Evolutionary conservation across 2,329 filamentous ascomycete species (phyloP).

Genomic region (Aspergillus sergii): DNA sequence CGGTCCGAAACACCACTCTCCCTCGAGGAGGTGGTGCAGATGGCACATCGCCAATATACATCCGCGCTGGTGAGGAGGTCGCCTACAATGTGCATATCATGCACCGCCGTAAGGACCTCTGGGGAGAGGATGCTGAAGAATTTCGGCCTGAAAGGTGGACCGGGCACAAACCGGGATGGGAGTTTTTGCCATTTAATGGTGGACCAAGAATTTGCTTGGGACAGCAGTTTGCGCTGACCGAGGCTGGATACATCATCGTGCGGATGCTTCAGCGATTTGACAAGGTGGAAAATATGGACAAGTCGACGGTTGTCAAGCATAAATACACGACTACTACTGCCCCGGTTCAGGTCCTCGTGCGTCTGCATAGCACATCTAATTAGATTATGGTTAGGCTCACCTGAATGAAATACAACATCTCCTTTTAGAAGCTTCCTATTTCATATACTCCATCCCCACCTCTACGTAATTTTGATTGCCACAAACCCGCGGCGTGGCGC

Average conservation of each 20-base stretch:
- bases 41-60: background rate
- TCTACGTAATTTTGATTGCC: no score
- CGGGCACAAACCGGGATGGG: background rate
- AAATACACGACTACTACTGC: constrained; percentile 1
- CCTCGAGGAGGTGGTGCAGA: background rate
- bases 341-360: background rate
- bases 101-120: background rate
- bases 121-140: background rate
- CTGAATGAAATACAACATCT: no score
- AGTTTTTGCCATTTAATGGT: background rate
- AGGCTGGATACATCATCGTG: background rate
- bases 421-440: no score
- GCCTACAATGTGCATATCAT: background rate
- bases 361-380: background rate
- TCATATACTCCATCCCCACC: no score
- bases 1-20: background rate
- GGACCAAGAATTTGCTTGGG: background rate
- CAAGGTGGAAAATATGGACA: background rate
- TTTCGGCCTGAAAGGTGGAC: background rate
- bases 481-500: no score
- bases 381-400: background rate
- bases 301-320: background rate
- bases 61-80: background rate
- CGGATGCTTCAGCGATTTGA: background rate
- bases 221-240: background rate